Evolutionary conservation across 2,329 filamentous ascomycete species (phyloP), one percentile per base, ranked within the genome.

Genomic region (Stachybotrys elegans): DNA sequence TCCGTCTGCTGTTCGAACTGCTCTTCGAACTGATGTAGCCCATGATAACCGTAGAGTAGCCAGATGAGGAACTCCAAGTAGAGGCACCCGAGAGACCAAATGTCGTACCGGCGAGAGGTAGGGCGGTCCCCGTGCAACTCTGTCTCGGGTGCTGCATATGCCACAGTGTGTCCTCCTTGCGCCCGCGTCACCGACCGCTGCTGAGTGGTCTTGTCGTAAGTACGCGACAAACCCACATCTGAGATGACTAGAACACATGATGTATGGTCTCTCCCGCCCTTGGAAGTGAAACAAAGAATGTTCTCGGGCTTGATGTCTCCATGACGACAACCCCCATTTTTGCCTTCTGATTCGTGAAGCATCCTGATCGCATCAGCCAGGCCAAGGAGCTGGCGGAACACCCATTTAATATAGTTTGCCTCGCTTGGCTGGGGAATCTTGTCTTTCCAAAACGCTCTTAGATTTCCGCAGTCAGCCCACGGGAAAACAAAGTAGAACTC

Each of bases 51-150:
- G 19, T 48, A 48, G 16, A 48, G 38, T n/a, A 48, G 9, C 56
- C 57, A 60, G 6, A 58, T 48, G 31, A 55, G 25, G 16, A 52
- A 56, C 42, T 60, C 57, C 2, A 60, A 31, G n/a, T 51, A 51
- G 11, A 58, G 51, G 22, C 57, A 60, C 0, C 57, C 58, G 32
- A 60, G 48, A 8, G 52, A 51, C 57, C 57, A 61, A 2, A 56
- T 48, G 31, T 60, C 57, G 25, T 56, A 59, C 6, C 43, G 48
- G 2, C 54, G 37, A 4, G 56, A 55, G 2, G 48, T 49, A 3
- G 35, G 9, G n/a, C 31, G 21, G 7, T 22, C 29, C 14, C 14
- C 22, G 14, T 29, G 12, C 2, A 25, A 13, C 13, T 40, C 32
- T 37, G 44, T 43, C 25, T 48, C 46, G 14, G 41, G 43, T 4